phyloP scores from a whole-genome alignment of 2,329 filamentous ascomycete species.

The Aspergillus neoniger region DNA sequence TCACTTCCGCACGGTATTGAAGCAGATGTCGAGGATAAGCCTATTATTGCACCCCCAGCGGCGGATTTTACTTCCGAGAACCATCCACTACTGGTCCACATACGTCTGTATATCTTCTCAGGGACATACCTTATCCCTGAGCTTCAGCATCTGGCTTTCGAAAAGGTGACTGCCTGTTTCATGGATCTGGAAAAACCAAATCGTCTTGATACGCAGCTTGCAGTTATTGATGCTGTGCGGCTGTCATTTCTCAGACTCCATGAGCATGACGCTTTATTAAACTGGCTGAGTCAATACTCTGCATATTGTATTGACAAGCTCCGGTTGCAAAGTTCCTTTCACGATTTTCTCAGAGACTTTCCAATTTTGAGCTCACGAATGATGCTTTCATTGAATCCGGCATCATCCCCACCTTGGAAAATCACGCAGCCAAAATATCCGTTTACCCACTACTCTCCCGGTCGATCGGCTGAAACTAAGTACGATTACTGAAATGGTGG shows the following conservation, averaged over 20 bases:
- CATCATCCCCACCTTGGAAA: too few relatives aligned
- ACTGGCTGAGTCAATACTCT: neutral
- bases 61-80: neutral
- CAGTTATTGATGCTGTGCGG: neutral
- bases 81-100: slow-evolving; percentile 9
- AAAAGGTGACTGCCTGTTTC: slow-evolving; percentile 4
- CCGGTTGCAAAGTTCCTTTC: neutral
- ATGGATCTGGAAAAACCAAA: neutral
- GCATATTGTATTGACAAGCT: neutral
- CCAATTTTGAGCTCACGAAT: too few relatives aligned
- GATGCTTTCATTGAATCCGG: too few relatives aligned
- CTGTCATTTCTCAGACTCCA: neutral
- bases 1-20: too few relatives aligned
- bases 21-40: too few relatives aligned
- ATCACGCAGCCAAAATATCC: too few relatives aligned
- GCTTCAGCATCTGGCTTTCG: slow-evolving; percentile 11
- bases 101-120: slow-evolving; percentile 14
- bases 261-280: neutral
- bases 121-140: slow-evolving; percentile 8
- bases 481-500: too few relatives aligned
- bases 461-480: too few relatives aligned
- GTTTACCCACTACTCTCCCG: too few relatives aligned
- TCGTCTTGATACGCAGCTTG: neutral
- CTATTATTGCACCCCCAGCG: neutral
- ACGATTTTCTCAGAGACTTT: too few relatives aligned